These are phyloP conservation scores for Plectosphaerella cucumerina DNA, from an alignment of 2,329 filamentous ascomycete species.

Conservation along the genomic window DNA sequence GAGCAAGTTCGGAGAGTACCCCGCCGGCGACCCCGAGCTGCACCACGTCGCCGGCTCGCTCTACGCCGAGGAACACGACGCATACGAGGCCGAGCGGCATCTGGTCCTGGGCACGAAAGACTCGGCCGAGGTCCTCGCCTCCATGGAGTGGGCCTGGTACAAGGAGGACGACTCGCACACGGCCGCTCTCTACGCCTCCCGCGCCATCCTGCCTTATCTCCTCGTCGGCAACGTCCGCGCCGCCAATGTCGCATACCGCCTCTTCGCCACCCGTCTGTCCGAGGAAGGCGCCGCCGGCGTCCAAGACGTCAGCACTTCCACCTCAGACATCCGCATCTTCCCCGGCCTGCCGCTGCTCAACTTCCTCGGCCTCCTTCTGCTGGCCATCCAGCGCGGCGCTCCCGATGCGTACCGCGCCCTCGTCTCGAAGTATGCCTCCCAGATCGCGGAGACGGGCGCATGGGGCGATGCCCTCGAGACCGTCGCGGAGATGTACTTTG, in stretches of 20 bases:
- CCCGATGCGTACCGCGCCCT: constrained; percentile 80
- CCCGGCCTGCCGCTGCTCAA: constrained; percentile 92
- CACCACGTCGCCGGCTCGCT: constrained; percentile 87
- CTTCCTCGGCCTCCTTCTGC: constrained; percentile 79
- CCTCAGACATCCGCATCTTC: constrained; percentile 75
- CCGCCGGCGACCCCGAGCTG: constrained; percentile 87
- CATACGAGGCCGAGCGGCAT: constrained; percentile 91
- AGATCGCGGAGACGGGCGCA: constrained; percentile 70
- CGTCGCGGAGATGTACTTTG: constrained; percentile 96
- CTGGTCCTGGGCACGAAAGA: constrained; percentile 84
- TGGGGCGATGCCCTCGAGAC: constrained; percentile 83
- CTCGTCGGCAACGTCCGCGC: constrained; percentile 86
- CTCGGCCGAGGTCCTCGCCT: constrained; percentile 73
- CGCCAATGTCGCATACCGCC: constrained; percentile 75
- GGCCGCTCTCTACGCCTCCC: constrained; percentile 79
- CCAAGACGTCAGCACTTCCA: constrained; percentile 74
- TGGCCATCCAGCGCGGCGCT: constrained; percentile 75
- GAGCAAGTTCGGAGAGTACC: constrained; percentile 76
- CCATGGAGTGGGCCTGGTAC: constrained; percentile 94
- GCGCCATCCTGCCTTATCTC: constrained; percentile 86
- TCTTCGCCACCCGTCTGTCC: constrained; percentile 42
- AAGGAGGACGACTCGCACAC: constrained; percentile 81
- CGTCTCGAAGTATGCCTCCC: constrained; percentile 71
- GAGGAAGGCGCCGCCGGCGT: constrained; percentile 47
- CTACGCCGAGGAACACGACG: constrained; percentile 89